A percentile compares a stretch with the other conserved stretches of the same genome.
Evolutionary conservation across 1,139 yeast species (phyloP).

Genomic region (Schizosaccharomyces versatilis): DNA sequence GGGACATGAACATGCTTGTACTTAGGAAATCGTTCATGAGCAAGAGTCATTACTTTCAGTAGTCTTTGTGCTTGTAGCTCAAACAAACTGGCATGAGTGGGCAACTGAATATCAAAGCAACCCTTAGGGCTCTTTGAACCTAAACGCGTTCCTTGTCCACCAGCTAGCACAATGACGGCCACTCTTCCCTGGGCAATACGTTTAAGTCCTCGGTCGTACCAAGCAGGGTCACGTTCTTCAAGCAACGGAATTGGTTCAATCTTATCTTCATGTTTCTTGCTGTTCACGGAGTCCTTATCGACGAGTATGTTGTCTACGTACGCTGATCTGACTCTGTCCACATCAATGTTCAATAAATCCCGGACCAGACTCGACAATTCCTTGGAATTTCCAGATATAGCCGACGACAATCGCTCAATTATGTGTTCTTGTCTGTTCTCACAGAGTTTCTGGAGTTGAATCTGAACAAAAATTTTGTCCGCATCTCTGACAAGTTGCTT

Average conservation of each 20-base stretch:
- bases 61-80: slow-evolving; percentile 86
- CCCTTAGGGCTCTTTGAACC: slow-evolving; percentile 88
- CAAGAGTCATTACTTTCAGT: slow-evolving; percentile 36
- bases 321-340: too few relatives aligned
- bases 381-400: too few relatives aligned
- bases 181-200: slow-evolving; percentile 55
- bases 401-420: too few relatives aligned
- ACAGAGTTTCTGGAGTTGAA: too few relatives aligned
- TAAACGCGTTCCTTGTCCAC: slow-evolving; percentile 91
- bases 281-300: too few relatives aligned
- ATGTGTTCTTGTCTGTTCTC: too few relatives aligned
- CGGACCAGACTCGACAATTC: too few relatives aligned
- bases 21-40: slow-evolving; percentile 19
- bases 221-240: slow-evolving; percentile 16
- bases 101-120: slow-evolving; percentile 68
- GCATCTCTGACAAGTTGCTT: too few relatives aligned
- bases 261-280: too few relatives aligned
- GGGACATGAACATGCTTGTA: slow-evolving; percentile 26
- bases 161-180: slow-evolving; percentile 82
- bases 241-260: not conserved
- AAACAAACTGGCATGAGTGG: slow-evolving; percentile 63
- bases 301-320: too few relatives aligned
- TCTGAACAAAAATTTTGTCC: too few relatives aligned
- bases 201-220: slow-evolving; percentile 41
- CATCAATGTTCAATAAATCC: too few relatives aligned